phyloP scores from a whole-genome alignment of 2,329 filamentous ascomycete species.

The Penicillium concentricum region DNA sequence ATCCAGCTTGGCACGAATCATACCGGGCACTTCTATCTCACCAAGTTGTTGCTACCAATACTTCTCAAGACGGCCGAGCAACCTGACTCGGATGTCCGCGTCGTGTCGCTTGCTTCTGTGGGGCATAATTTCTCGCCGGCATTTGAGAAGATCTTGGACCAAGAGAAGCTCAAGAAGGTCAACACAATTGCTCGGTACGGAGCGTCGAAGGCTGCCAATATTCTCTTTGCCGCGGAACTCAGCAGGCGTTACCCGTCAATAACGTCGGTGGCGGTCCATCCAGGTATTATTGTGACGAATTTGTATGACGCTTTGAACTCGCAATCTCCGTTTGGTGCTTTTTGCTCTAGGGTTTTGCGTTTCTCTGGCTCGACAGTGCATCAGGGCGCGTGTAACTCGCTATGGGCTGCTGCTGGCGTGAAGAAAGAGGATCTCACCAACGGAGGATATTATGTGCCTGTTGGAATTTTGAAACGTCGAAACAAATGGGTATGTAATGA shows the following conservation, averaged over 20 bases:
- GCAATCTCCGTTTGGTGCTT: constrained; percentile 2
- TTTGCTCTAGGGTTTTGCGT: constrained; percentile 14
- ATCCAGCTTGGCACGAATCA: constrained; percentile 43
- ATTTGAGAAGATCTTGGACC: constrained; percentile 32
- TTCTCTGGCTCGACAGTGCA: constrained; percentile 21
- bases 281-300: constrained; percentile 43
- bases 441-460: constrained; percentile 32
- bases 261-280: constrained; percentile 47
- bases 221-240: constrained; percentile 47
- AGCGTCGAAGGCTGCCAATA: constrained; percentile 49
- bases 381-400: constrained; percentile 26
- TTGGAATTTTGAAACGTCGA: constrained; percentile 25
- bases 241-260: constrained; percentile 36
- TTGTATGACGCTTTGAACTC: constrained; percentile 25
- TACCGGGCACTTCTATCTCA: constrained; percentile 40
- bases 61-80: constrained; percentile 27
- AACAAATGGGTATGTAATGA: constrained; percentile 27
- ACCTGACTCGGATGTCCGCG: constrained; percentile 26
- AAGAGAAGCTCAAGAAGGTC: constrained; percentile 28
- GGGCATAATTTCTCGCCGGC: constrained; percentile 26
- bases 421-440: constrained; percentile 26
- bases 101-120: constrained; percentile 32
- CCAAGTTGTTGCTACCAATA: constrained; percentile 33
- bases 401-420: constrained; percentile 33
- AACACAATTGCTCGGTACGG: constrained; percentile 42